phyloP scores from a whole-genome alignment of 1,284 basidiomycete genomes.

The Rhizopogon parksii region DNA sequence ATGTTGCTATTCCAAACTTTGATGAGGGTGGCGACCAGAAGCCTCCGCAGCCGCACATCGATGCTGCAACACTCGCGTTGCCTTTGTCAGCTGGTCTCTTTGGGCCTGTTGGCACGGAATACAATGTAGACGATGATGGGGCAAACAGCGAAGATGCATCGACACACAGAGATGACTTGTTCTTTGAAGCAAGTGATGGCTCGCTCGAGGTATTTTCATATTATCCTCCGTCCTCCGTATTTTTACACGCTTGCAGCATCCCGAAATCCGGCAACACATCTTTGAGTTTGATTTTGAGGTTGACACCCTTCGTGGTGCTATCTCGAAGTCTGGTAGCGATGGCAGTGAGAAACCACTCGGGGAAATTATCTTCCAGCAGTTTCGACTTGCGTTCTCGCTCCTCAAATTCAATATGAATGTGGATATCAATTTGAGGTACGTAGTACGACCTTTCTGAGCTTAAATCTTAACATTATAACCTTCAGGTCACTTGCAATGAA shows the following conservation, averaged over 20 bases:
- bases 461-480: slow-evolving; percentile 11
- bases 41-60: slow-evolving; percentile 21
- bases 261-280: slow-evolving; percentile 71
- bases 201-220: slow-evolving; percentile 44
- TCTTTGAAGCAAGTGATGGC: slow-evolving; percentile 73
- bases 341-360: slow-evolving; percentile 71
- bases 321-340: slow-evolving; percentile 64
- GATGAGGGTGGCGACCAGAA: slow-evolving; percentile 41
- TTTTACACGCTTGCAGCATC: slow-evolving; percentile 30
- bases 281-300: slow-evolving; percentile 92
- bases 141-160: slow-evolving; percentile 35
- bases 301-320: slow-evolving; percentile 76
- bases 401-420: slow-evolving; percentile 87
- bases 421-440: slow-evolving; percentile 73
- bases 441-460: background rate
- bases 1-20: slow-evolving; percentile 86
- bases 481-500: slow-evolving; percentile 63
- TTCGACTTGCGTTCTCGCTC: slow-evolving; percentile 68
- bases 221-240: slow-evolving; percentile 6
- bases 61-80: slow-evolving; percentile 34
- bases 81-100: slow-evolving; percentile 52
- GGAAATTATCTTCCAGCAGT: slow-evolving; percentile 76
- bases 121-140: slow-evolving; percentile 66
- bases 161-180: slow-evolving; percentile 47
- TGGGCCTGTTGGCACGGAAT: slow-evolving; percentile 46